phyloP scores from a whole-genome alignment of 768 basidiomycete species.

The Tulasnella sp. region DNA sequence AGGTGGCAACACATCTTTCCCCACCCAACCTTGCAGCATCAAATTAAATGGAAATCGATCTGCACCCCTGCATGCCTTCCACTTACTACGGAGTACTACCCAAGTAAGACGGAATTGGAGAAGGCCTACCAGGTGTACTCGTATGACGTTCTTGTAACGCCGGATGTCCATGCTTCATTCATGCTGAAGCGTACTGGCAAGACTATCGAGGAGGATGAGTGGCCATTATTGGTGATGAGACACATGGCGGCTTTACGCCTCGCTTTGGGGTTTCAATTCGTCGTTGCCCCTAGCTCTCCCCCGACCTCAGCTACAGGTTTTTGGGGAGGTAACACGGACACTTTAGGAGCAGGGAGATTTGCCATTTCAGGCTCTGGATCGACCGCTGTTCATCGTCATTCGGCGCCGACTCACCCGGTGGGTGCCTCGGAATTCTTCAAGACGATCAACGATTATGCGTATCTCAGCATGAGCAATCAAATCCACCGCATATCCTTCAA shows the following conservation, averaged over 20 bases:
- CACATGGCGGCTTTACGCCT: conserved; percentile 89
- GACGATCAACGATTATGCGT: conserved; percentile 36
- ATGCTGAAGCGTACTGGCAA: conserved; percentile 44
- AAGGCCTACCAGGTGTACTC: conserved; percentile 67
- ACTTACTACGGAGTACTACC: conserved; percentile 81
- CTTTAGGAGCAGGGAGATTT: neutral
- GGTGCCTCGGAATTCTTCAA: conserved; percentile 28
- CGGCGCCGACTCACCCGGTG: conserved; percentile 31
- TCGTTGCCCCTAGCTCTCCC: conserved; percentile 36
- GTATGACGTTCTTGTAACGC: conserved; percentile 77
- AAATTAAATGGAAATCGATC: conserved; percentile 86
- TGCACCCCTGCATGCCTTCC: conserved; percentile 79
- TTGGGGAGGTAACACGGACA: neutral
- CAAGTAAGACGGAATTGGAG: conserved; percentile 60
- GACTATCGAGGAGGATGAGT: conserved; percentile 18
- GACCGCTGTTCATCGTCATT: conserved; percentile 31
- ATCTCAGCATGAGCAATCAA: conserved; percentile 89
- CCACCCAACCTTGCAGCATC: conserved; percentile 57
- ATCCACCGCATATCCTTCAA: conserved; percentile 88
- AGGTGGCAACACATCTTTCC: conserved; percentile 86
- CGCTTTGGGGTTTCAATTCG: conserved; percentile 90
- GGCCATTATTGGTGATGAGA: conserved; percentile 66
- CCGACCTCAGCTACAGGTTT: neutral
- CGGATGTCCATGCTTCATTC: conserved; percentile 78
- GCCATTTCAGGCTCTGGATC: conserved; percentile 24